Base-by-base conservation (phyloP, 2,329 filamentous ascomycete genomes). In the Colletotrichum magnum region DNA sequence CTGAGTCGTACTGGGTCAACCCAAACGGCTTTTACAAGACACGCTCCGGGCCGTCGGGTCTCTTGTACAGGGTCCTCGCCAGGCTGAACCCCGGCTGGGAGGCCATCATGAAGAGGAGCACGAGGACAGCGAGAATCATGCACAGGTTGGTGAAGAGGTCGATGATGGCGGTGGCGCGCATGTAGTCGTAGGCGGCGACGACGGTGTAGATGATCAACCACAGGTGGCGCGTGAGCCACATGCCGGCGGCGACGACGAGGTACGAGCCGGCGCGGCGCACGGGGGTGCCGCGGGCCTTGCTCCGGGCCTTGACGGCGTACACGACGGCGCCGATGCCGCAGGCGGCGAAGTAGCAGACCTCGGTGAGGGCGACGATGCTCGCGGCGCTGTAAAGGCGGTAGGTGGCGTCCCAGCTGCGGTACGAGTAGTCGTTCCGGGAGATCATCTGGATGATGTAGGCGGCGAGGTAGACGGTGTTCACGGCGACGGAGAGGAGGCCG, bases 91-190 rank as follows among this genome's bases (percentile, higher is more conserved):
- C 36, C 21, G 73, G 77, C 9, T 72, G 74, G 3, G 53, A 58
- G 1, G 77, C 78, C 3, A 80, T 64, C 7, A 68, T 65, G 45
- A 77, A 78, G 1, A 78, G 63, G 13, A 79, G 39, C 13, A 56
- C 41, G 16, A 74, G 65, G 3, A 76, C 60, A 7, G 73, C 58
- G 32, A 81, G 75, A 2, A 71, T 63, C 0, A 75, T 72, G 74
- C 75, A 77, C 2, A 68, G 59, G 6, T 21, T 56, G 7, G 79
- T 70, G 48, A 79, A 4, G 18, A 74, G 61, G 1, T 74, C 64
- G 21, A 78, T 45, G 2, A 79, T 69, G 39, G 70, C 72, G 2
- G 32, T 36, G 32, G 10, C 32, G 32, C 32, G 32, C 2, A 24
- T 18, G 36, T 28, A 16, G 32, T 39, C 5, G 13, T n/a, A 15